Percentiles rank a stretch among this genome's conserved stretches.
phyloP scores from a whole-genome alignment of 345 rosid genomes.

The Eutrema yunnanense region DNA sequence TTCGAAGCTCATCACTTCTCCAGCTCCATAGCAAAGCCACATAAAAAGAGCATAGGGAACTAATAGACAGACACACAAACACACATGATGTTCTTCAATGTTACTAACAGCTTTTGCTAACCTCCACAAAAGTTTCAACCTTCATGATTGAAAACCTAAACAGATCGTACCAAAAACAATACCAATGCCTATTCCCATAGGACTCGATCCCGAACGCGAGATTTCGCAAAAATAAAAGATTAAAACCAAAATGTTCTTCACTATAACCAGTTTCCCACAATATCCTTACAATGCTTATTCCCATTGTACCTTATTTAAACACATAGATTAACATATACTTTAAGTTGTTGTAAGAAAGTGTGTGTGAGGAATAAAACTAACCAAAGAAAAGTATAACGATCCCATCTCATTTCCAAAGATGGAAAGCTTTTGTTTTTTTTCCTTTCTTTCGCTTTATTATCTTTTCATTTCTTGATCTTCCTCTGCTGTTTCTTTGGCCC shows the following conservation, averaged over 20 bases:
- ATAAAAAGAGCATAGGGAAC: background rate
- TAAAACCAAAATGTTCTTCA: constrained; percentile 21
- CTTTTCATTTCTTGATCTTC: constrained; percentile 70
- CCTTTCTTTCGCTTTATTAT: background rate
- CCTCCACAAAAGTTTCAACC: constrained; percentile 4
- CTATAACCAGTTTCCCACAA: constrained; percentile 14
- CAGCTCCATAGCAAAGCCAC: background rate
- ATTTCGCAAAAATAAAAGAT: background rate
- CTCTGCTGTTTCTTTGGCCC: constrained; percentile 64
- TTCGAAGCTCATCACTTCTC: background rate
- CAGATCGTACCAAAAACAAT: background rate
- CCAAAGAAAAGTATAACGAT: constrained; percentile 12
- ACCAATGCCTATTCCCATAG: background rate
- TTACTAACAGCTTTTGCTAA: background rate
- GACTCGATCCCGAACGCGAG: background rate
- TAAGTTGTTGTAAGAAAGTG: background rate
- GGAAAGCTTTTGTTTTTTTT: background rate
- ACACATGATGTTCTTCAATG: background rate
- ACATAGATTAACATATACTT: constrained; percentile 5
- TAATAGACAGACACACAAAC: background rate
- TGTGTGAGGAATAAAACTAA: constrained; percentile 11
- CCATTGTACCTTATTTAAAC: constrained; percentile 25
- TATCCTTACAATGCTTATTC: constrained; percentile 28
- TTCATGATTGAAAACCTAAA: background rate
- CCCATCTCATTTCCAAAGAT: constrained; percentile 11